These are phyloP conservation scores for Colletotrichum filicis DNA, from an alignment of 2,329 filamentous ascomycete species.

Conservation along the genomic window DNA sequence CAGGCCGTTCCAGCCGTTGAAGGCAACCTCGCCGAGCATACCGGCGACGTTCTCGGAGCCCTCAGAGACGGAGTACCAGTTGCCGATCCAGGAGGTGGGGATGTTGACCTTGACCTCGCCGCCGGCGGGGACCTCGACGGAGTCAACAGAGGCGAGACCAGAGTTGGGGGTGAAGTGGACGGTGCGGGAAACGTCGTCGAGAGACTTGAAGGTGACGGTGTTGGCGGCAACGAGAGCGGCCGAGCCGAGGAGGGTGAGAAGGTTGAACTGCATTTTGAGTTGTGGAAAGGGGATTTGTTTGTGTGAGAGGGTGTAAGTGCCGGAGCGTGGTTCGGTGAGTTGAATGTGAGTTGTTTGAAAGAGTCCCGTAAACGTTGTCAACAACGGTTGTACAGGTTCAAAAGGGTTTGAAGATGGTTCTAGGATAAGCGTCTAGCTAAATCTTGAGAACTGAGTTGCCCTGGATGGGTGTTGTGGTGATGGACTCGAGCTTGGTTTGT, in stretches of 20 bases:
- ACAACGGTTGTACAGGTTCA: conserved; percentile 29
- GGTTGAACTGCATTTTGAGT: conserved; percentile 65
- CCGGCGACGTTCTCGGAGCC: conserved; percentile 55
- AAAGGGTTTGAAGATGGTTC: background rate
- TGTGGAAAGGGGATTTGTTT: conserved; percentile 16
- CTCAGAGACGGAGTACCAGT: conserved; percentile 61
- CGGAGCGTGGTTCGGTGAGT: conserved; percentile 29
- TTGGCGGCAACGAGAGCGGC: conserved; percentile 56
- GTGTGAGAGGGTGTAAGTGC: conserved; percentile 18
- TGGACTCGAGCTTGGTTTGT: conserved; percentile 23
- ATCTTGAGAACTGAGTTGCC: conserved; percentile 20
- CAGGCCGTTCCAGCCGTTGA: conserved; percentile 57
- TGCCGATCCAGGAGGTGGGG: conserved; percentile 58
- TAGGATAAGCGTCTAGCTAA: conserved; percentile 26
- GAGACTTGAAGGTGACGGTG: conserved; percentile 67
- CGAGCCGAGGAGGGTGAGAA: conserved; percentile 54
- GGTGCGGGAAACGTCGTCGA: conserved; percentile 61
- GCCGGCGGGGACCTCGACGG: conserved; percentile 52
- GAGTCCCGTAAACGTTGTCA: conserved; percentile 24
- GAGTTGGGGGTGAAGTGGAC: conserved; percentile 61
- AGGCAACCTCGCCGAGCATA: conserved; percentile 65
- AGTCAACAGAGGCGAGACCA: conserved; percentile 47
- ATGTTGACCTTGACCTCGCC: conserved; percentile 54
- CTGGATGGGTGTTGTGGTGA: conserved; percentile 21
- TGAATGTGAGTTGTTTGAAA: conserved; percentile 16